phyloP scores from a whole-genome alignment of 2,329 filamentous ascomycete genomes.

The Herpotrichia juniperi region DNA sequence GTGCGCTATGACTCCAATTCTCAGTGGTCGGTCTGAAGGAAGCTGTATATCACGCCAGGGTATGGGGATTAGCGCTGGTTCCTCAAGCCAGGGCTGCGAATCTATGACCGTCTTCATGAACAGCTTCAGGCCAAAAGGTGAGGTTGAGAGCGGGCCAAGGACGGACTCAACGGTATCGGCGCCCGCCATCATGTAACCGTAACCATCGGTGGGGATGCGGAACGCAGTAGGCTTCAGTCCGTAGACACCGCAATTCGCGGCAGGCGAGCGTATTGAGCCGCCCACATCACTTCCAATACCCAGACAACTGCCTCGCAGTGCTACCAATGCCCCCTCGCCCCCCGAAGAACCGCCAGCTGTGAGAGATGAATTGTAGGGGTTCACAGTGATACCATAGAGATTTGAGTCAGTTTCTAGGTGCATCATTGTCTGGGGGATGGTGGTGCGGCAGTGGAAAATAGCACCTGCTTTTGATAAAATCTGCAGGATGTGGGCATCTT shows the following conservation, averaged over 20 bases:
- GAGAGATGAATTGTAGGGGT: slow-evolving; percentile 51
- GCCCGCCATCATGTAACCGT: slow-evolving; percentile 51
- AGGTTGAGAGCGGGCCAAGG: slow-evolving; percentile 62
- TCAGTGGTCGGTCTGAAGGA: slow-evolving; percentile 59
- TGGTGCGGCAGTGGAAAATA: slow-evolving; percentile 58
- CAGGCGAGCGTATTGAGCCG: slow-evolving; percentile 27
- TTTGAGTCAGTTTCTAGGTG: slow-evolving; percentile 63
- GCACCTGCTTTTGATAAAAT: slow-evolving; percentile 59
- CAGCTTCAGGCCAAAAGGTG: slow-evolving; percentile 57
- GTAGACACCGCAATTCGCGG: slow-evolving; percentile 31
- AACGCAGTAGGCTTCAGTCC: slow-evolving; percentile 35
- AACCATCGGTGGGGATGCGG: slow-evolving; percentile 52
- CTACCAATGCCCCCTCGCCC: slow-evolving; percentile 28
- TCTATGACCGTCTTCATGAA: slow-evolving; percentile 61
- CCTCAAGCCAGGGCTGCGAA: slow-evolving; percentile 61
- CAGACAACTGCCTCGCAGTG: slow-evolving; percentile 24
- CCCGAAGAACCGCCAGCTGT: slow-evolving; percentile 56
- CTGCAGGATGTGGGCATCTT: slow-evolving; percentile 57
- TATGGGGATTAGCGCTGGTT: slow-evolving; percentile 65
- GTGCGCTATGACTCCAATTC: slow-evolving; percentile 13
- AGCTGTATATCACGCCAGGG: slow-evolving; percentile 55
- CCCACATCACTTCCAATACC: slow-evolving; percentile 34
- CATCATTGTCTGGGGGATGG: slow-evolving; percentile 59
- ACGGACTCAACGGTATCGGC: slow-evolving; percentile 56
- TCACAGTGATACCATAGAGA: slow-evolving; percentile 48